Conservation (phyloP, 83 land plant species). For the Picea engelmannii region DNA sequence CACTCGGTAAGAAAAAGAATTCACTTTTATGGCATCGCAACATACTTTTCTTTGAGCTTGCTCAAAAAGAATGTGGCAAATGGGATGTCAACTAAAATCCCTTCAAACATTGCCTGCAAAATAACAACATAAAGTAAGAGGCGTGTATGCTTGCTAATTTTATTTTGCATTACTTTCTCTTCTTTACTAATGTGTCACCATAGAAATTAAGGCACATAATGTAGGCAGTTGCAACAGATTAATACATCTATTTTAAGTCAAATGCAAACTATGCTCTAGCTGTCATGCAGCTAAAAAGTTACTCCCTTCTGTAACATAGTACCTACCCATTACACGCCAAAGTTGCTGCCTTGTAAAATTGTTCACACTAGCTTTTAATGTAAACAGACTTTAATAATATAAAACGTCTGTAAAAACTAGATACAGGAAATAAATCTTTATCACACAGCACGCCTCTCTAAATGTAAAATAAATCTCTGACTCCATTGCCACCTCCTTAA, state of each 20-base stretch:
- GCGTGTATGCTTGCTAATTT: background rate
- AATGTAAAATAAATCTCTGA: too few species aligned
- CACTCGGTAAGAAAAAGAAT: background rate
- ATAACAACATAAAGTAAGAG: background rate
- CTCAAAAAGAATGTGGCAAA: constrained; percentile 97
- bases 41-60: constrained; percentile 94
- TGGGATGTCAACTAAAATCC: constrained; percentile 95
- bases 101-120: constrained; percentile 97
- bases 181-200: background rate
- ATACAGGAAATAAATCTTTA: too few species aligned
- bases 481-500: too few species aligned
- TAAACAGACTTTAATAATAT: background rate
- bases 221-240: background rate
- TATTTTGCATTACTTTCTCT: background rate
- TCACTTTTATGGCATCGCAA: constrained; percentile 8
- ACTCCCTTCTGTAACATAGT: background rate
- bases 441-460: too few species aligned
- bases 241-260: background rate
- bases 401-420: too few species aligned
- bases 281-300: background rate
- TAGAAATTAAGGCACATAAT: background rate
- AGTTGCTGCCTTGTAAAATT: background rate
- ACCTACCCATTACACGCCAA: background rate
- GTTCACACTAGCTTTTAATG: background rate
- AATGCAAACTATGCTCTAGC: background rate